phyloP scores from a whole-genome alignment of 768 basidiomycete species.

The Agrocybe praecox region DNA sequence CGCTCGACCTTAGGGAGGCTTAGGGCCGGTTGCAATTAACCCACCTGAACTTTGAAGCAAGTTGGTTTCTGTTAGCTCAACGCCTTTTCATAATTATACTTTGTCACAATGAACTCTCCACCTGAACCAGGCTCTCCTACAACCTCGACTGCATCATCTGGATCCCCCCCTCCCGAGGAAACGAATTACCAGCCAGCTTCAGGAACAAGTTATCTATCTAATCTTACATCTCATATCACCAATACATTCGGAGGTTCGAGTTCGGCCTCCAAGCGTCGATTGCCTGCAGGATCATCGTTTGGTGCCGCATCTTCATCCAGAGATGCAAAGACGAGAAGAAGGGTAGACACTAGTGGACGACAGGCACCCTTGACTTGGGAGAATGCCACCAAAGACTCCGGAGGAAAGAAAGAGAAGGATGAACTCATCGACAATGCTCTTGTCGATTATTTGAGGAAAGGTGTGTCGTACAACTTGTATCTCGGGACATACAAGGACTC shows the following conservation, averaged over 20 bases:
- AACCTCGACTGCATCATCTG: constrained; percentile 43
- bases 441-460: constrained; percentile 59
- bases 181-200: constrained; percentile 19
- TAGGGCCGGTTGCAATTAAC: no score
- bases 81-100: neutral
- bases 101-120: constrained; percentile 41
- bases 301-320: constrained; percentile 47
- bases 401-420: constrained; percentile 54
- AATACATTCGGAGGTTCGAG: constrained; percentile 28
- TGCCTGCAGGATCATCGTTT: constrained; percentile 31
- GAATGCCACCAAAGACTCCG: constrained; percentile 29
- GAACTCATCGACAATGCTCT: constrained; percentile 52
- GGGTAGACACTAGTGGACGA: constrained; percentile 31
- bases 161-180: constrained; percentile 47
- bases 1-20: no score
- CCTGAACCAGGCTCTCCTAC: constrained; percentile 42
- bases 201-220: constrained; percentile 24
- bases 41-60: neutral
- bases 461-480: constrained; percentile 25
- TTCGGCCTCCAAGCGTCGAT: constrained; percentile 48
- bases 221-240: constrained; percentile 36
- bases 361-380: constrained; percentile 14
- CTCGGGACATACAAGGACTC: neutral
- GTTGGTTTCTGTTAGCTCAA: neutral
- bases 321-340: constrained; percentile 51